Base-by-base conservation (phyloP, 768 basidiomycete genomes). In the Lyophyllum semitale region DNA sequence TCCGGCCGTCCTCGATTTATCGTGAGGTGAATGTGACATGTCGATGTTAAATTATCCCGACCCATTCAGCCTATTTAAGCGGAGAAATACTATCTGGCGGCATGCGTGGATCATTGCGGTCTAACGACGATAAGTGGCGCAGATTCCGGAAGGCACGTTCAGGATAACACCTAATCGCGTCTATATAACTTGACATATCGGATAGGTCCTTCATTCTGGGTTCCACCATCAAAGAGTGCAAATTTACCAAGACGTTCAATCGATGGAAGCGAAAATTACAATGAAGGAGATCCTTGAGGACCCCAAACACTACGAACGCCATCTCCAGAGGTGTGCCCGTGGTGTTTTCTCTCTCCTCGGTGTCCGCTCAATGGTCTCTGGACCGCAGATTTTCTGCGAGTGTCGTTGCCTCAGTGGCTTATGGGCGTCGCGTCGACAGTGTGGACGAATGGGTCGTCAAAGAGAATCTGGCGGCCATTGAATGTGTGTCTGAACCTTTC, bases 131-230 rank as follows among this genome's bases (percentile, higher is more conserved):
- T 7, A 55, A 62, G n/a, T 81, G 78, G 80, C 70, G 76, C 18
- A 74, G 69, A 64, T 79, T 77, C 76, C 73, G 79, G 18, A 78
- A 76, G 66, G 79, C 78, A 25, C n/a, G n/a, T n/a, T n/a, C n/a
- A n/a, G n/a, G n/a, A n/a, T n/a, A n/a, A n/a, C n/a, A n/a, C n/a
- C n/a, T n/a, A n/a, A n/a, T n/a, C n/a, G n/a, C n/a, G n/a, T n/a
- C n/a, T n/a, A n/a, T n/a, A n/a, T n/a, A n/a, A n/a, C n/a, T n/a
- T n/a, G n/a, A n/a, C n/a, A n/a, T n/a, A n/a, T 18, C 20, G n/a
- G 20, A 17, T 48, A 79, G 78, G 69, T 80, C 23, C 70, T 80
- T 35, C 80, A 81, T 57, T 61, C 65, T 13, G 76, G 75, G 1
- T 77, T 79, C 54, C 76, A 78, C 46, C 64, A 68, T 15, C 67